Evolutionary conservation across 352 stramenopile genomes (phyloP), one percentile per base, ranked within the genome.

Genomic region (Globisporangium lucens): DNA sequence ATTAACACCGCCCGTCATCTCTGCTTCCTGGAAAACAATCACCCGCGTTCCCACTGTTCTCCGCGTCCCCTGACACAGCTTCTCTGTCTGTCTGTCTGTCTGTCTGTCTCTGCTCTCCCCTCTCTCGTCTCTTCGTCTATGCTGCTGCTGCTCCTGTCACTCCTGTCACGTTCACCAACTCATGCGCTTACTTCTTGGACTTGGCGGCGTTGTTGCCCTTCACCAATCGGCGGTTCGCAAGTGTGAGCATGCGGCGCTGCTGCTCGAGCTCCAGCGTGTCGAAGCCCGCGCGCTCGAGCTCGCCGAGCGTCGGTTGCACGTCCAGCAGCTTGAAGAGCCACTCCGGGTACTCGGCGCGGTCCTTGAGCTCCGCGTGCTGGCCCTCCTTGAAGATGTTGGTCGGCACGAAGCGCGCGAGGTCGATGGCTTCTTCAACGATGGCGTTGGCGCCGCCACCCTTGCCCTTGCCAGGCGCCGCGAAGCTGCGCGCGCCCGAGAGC

Each of bases 361-460:
- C 80, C 77, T 93, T 92, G 33, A 95, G 75, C 73, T 90, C 82
- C 62, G 87, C 85, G 76, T 95, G 87, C 56, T 79, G 64, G 57
- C 87, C 85, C 46, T 95, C 87, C 75, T 95, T 95, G 66, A 84
- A 77, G 63, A 95, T 95, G 76, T 95, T 95, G 65, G 85, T 83
- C 17, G 87, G 87, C 66, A 93, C 86, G 56, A 90, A 80, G 69
- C 79, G 82, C 52, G 74, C 78, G 53, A 95, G 74, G 74, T 95
- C 87, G 57, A 95, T 79, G 22, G 82, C 80, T 61, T 93, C 85
- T 52, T 91, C 87, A 41, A 83, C 82, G 12, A 82, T 73, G 24
- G 82, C 80, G 33, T 73, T 70, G 22, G 67, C 71, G 24, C 66
- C 75, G 56, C 88, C 88, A 3, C 83, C 82, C 72, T 92, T 93